Percentiles rank a stretch among this genome's conserved stretches.
These are phyloP conservation scores for Eremothecium sinecaudum DNA, from an alignment of 1,139 yeast species.

Conservation along the genomic window DNA sequence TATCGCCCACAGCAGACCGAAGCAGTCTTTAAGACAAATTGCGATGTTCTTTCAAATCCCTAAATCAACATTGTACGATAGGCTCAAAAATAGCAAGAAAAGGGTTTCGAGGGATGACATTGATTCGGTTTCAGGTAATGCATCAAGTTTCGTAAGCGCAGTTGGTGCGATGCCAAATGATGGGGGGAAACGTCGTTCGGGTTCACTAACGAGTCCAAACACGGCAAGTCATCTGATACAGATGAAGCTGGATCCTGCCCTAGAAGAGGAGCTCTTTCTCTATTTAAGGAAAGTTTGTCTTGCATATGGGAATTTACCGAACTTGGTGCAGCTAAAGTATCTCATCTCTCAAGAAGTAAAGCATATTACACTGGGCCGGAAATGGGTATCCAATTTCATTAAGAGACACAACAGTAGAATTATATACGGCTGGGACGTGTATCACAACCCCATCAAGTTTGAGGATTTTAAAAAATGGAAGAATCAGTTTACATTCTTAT, in stretches of 20 bases:
- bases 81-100: conserved; percentile 14
- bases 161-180: conserved; percentile 1
- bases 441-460: conserved; percentile 12
- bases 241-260: conserved; percentile 20
- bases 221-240: conserved; percentile 10
- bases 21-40: conserved; percentile 21
- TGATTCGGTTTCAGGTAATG: background rate
- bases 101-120: conserved; percentile 1
- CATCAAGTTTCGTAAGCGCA: background rate
- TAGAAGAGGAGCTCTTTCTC: conserved; percentile 13
- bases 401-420: conserved; percentile 17
- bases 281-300: conserved; percentile 14
- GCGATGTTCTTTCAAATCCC: conserved; percentile 22
- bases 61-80: conserved; percentile 22
- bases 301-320: conserved; percentile 18
- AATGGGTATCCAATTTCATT: conserved; percentile 21
- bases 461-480: conserved; percentile 15
- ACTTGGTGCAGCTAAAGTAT: conserved; percentile 16
- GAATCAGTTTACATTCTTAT: conserved; percentile 15
- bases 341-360: conserved; percentile 13
- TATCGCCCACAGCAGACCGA: conserved; percentile 10
- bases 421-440: conserved; percentile 16
- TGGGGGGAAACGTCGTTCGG: conserved; percentile 1
- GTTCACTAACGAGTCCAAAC: conserved; percentile 1
- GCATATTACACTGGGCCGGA: conserved; percentile 17